Evolutionary conservation across 257 asterid species (phyloP).

Genomic region (Scutellaria barbata): DNA sequence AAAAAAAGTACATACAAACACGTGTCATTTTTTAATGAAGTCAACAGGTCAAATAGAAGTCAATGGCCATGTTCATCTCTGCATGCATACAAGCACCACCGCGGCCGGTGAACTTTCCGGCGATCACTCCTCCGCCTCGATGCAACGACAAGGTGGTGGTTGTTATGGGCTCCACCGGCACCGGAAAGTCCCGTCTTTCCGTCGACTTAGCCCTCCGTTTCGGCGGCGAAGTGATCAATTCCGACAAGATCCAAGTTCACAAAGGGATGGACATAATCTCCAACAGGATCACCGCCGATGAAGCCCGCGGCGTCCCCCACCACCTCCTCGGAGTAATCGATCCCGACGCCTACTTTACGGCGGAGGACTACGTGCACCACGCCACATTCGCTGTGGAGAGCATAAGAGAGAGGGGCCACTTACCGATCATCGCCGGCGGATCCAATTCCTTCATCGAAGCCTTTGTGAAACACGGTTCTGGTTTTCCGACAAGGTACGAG

Average conservation of each 20-base stretch:
- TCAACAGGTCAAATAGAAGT: neutral
- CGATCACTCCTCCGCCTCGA: conserved; percentile 31
- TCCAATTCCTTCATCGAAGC: conserved; percentile 63
- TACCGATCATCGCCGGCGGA: conserved; percentile 71
- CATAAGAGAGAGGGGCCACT: conserved; percentile 38
- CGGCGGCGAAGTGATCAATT: conserved; percentile 57
- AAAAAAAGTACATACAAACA: too few species aligned
- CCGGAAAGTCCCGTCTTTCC: conserved; percentile 65
- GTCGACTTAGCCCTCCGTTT: conserved; percentile 57
- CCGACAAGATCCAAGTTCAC: conserved; percentile 64
- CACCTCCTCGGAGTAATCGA: conserved; percentile 52
- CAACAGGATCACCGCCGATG: conserved; percentile 55
- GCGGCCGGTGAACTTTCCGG: conserved; percentile 38
- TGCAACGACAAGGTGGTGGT: conserved; percentile 58
- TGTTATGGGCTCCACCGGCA: conserved; percentile 66
- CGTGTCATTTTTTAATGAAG: neutral
- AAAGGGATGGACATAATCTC: conserved; percentile 48
- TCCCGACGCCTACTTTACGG: conserved; percentile 52
- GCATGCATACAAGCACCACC: conserved; percentile 46
- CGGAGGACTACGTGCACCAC: conserved; percentile 45
- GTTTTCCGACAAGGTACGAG: conserved; percentile 45
- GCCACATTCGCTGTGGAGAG: conserved; percentile 42
- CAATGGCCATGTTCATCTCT: conserved; percentile 38
- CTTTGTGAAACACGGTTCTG: conserved; percentile 41
- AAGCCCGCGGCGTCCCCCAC: conserved; percentile 57